A percentile compares a stretch with the other conserved stretches of the same genome.
Conservation (phyloP, 139 green algal species). For the Picochlorum sp. region DNA sequence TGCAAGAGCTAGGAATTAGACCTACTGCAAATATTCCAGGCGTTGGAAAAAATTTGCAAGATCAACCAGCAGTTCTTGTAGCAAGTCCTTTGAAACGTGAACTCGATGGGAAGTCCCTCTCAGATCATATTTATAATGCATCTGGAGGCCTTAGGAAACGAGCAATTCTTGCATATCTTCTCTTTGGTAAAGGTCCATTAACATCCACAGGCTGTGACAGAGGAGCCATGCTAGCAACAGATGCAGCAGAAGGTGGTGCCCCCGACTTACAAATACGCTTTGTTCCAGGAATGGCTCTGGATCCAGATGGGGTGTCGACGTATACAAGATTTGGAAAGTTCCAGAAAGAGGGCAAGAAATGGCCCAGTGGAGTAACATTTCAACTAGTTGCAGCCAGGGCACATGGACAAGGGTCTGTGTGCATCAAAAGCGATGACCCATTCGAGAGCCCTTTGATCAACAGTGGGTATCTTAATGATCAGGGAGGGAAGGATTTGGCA, state of each 20-base stretch:
- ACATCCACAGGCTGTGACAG: constrained; percentile 81
- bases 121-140: constrained; percentile 50
- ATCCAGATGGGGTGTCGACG: constrained; percentile 68
- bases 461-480: constrained; percentile 60
- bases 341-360: constrained; percentile 47
- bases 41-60: constrained; percentile 53
- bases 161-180: constrained; percentile 56
- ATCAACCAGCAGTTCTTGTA: constrained; percentile 65
- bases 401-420: constrained; percentile 49
- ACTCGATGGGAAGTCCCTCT: constrained; percentile 26
- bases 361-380: constrained; percentile 68
- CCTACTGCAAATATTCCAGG: constrained; percentile 52
- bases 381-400: constrained; percentile 67
- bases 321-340: constrained; percentile 68
- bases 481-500: constrained; percentile 42
- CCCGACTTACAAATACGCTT: constrained; percentile 77
- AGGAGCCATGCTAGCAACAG: constrained; percentile 72
- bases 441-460: constrained; percentile 53
- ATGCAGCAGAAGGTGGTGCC: constrained; percentile 12
- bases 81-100: constrained; percentile 30
- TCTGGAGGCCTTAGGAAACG: constrained; percentile 41
- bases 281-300: constrained; percentile 59
- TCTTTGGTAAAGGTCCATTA: constrained; percentile 58
- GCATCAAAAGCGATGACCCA: constrained; percentile 56
- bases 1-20: constrained; percentile 51